Evolutionary conservation across 805 yeast species (phyloP), one percentile per base, ranked within the genome.

Genomic region (Suhomyces pyralidae): DNA sequence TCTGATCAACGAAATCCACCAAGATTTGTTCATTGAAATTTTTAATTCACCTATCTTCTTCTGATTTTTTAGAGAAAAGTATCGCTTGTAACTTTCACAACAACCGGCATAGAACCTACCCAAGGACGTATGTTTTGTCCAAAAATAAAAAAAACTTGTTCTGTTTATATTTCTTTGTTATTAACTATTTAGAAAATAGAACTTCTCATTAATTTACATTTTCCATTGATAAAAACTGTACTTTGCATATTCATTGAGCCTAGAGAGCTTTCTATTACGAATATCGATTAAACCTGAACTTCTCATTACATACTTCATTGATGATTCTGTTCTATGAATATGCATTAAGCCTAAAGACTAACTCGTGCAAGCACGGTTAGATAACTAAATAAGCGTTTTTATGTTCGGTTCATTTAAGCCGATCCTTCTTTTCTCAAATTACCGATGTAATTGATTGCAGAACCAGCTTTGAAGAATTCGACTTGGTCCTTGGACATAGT

Each of bases 401-500:
- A 22, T 5, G 25, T 17, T 26, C 2, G 28, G 28, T 28, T 28
- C 4, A 28, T 28, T 43, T 20, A 28, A 49, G 44, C 51, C 5
- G 10, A 22, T 9, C 15, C 40, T 34, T 22, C 49, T 49, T 60
- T 62, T 61, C 60, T 67, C 67, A 74, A 69, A 61, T 82, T 79
- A 60, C 96, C 93, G 67, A 94, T 94, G 73, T 83, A 83, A 73
- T 94, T 94, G 66, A 94, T 91, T 30, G 99, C 99, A 51, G 96
- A 88, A 50, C 99, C 99, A 38, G 97, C 97, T 70, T 85, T 91
- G 83, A 94, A 94, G 76, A 93, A 94, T 58, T 88, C 96, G 51
- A 94, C 79, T 78, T 94, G 99, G 72, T 94, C 99, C 68, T 83
- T 83, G 19, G 97, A 91, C 98, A 94, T 92, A 47, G 98, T 93